A percentile compares a stretch with the other conserved stretches of the same genome.
These are phyloP conservation scores for Amanita polypyramis DNA, from an alignment of 768 basidiomycete genomes.

Conservation along the genomic window DNA sequence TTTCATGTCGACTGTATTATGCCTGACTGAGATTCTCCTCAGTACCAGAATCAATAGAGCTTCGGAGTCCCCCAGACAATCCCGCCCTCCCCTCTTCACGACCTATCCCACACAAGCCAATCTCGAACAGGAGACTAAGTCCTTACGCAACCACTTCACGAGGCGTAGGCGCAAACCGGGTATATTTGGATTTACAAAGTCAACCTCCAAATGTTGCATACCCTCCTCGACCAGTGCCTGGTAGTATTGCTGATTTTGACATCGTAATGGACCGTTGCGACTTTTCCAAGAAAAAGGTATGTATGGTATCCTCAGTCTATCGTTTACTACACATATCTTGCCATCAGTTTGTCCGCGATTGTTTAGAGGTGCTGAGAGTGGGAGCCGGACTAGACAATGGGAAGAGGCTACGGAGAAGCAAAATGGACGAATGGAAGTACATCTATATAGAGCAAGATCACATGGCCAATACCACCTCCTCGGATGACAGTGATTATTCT, in stretches of 20 bases:
- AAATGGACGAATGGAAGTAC: constrained; percentile 79
- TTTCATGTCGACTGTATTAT: background rate
- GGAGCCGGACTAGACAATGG: constrained; percentile 85
- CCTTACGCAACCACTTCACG: constrained; percentile 43
- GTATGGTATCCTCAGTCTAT: constrained; percentile 5
- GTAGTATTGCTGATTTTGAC: constrained; percentile 85
- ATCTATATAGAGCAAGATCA: constrained; percentile 62
- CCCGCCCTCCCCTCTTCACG: constrained; percentile 59
- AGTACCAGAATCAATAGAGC: constrained; percentile 66
- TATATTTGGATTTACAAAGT: constrained; percentile 64
- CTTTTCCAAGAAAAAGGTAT: constrained; percentile 70
- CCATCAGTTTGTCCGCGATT: constrained; percentile 89
- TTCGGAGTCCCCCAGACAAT: constrained; percentile 49
- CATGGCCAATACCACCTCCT: constrained; percentile 16
- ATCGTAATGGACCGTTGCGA: constrained; percentile 88
- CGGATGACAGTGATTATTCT: constrained; percentile 19
- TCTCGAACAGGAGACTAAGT: constrained; percentile 38
- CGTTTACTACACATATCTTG: background rate
- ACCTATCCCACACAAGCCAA: constrained; percentile 33
- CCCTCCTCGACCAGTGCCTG: constrained; percentile 78
- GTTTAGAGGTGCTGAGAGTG: constrained; percentile 86
- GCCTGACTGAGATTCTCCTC: constrained; percentile 8
- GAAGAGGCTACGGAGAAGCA: constrained; percentile 61
- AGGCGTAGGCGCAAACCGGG: constrained; percentile 69
- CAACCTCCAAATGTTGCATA: constrained; percentile 60